These are phyloP conservation scores for Fusarium brevicatenulatum DNA, from an alignment of 2,329 filamentous ascomycete species.

Conservation along the genomic window DNA sequence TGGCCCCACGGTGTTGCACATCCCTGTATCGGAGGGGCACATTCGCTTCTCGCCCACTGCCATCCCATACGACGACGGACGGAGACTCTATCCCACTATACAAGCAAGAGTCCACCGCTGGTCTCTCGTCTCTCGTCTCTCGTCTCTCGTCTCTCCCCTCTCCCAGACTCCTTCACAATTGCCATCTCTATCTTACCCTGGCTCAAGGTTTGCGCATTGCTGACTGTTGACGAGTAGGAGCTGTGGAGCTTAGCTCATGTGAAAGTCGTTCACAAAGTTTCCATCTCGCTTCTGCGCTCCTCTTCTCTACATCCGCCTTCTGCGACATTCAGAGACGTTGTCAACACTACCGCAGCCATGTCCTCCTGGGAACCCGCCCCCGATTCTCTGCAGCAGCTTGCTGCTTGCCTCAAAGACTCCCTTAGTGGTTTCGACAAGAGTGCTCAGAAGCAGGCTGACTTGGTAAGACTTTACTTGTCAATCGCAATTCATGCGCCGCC, in stretches of 20 bases:
- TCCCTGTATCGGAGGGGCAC: constrained; percentile 45
- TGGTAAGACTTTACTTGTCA: constrained; percentile 63
- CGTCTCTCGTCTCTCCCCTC: constrained; percentile 21
- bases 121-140: constrained; percentile 7
- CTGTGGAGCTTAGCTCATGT: constrained; percentile 43
- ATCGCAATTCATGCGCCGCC: constrained; percentile 25
- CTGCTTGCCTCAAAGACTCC: constrained; percentile 89
- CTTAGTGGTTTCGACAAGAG: constrained; percentile 83
- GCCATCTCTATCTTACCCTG: constrained; percentile 12
- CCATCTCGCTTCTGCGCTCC: constrained; percentile 28
- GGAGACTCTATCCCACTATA: constrained; percentile 21
- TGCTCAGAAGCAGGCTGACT: constrained; percentile 89
- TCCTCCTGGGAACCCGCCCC: constrained; percentile 90
- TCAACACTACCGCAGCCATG: constrained; percentile 65
- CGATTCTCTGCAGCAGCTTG: constrained; percentile 89
- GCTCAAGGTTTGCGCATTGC: constrained; percentile 34
- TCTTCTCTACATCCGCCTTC: constrained; percentile 25
- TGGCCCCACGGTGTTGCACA: constrained; percentile 42
- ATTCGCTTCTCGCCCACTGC: constrained; percentile 43
- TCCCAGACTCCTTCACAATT: constrained; percentile 25
- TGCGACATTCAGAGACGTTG: constrained; percentile 29
- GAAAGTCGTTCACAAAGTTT: constrained; percentile 34
- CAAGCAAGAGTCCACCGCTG: constrained; percentile 42
- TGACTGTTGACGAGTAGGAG: constrained; percentile 38
- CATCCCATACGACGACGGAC: constrained; percentile 12